phyloP scores from a whole-genome alignment of 768 basidiomycete genomes.

The Rhodocollybia butyracea region DNA sequence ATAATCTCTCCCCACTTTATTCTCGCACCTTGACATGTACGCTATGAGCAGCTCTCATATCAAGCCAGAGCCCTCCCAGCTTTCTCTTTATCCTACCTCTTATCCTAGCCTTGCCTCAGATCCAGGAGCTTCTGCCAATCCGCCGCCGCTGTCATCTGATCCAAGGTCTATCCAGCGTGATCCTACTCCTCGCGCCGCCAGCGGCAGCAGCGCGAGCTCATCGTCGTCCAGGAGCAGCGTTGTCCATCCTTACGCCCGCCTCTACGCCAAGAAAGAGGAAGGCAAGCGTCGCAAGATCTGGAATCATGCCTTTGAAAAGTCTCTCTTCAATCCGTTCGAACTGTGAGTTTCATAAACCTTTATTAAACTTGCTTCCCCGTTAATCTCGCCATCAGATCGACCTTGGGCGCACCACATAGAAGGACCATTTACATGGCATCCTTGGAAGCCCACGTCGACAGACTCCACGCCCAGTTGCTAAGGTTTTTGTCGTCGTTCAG shows the following conservation, averaged over 20 bases:
- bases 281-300: conserved; percentile 72
- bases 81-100: background rate
- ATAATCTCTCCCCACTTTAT: background rate
- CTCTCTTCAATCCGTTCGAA: conserved; percentile 63
- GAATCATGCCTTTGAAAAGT: conserved; percentile 76
- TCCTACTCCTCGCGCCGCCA: background rate
- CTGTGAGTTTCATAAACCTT: conserved; percentile 44
- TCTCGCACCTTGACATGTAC: background rate
- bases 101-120: background rate
- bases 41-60: background rate
- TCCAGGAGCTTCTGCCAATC: background rate
- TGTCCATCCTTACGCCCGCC: conserved; percentile 66
- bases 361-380: background rate
- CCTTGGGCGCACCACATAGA: conserved; percentile 62
- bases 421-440: conserved; percentile 71
- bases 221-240: conserved; percentile 23
- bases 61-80: background rate
- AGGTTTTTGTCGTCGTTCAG: conserved; percentile 22
- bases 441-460: conserved; percentile 70
- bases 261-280: conserved; percentile 60
- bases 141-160: background rate
- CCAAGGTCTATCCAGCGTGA: background rate
- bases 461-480: conserved; percentile 57
- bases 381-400: conserved; percentile 39
- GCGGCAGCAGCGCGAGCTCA: background rate